A percentile compares a stretch with the other conserved stretches of the same genome.
Conservation (phyloP, 2,329 filamentous ascomycete genomes). For the Sclerotinia minor region DNA sequence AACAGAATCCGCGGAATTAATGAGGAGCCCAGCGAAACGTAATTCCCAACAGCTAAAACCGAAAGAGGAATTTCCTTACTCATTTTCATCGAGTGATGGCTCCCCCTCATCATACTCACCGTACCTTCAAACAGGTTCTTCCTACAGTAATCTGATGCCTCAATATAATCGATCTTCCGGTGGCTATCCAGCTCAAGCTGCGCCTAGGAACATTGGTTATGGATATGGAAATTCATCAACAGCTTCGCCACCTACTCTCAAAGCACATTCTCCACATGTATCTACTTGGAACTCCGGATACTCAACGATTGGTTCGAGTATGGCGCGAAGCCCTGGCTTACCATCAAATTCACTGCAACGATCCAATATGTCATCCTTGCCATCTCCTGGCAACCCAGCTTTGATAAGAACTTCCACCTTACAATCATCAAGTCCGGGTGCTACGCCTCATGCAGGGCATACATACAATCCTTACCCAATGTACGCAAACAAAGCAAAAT, state of each 20-base stretch:
- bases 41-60: slow-evolving; percentile 49
- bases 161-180: slow-evolving; percentile 44
- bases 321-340: slow-evolving; percentile 47
- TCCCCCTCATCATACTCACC: slow-evolving; percentile 49
- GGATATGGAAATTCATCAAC: slow-evolving; percentile 47
- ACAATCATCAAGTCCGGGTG: slow-evolving; percentile 50
- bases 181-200: slow-evolving; percentile 40
- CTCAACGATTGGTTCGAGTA: slow-evolving; percentile 45
- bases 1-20: slow-evolving; percentile 49
- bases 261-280: slow-evolving; percentile 50
- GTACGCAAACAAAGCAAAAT: slow-evolving; percentile 76
- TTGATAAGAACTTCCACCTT: slow-evolving; percentile 69
- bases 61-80: slow-evolving; percentile 54
- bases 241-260: slow-evolving; percentile 46
- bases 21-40: slow-evolving; percentile 51
- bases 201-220: slow-evolving; percentile 45
- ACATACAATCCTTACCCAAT: slow-evolving; percentile 56
- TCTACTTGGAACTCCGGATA: slow-evolving; percentile 51
- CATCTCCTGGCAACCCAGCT: slow-evolving; percentile 52
- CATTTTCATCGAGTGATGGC: slow-evolving; percentile 52
- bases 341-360: slow-evolving; percentile 39
- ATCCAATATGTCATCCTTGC: slow-evolving; percentile 32
- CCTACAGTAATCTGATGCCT: slow-evolving; percentile 43
- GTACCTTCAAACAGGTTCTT: slow-evolving; percentile 51
- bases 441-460: slow-evolving; percentile 46